Evolutionary conservation across 352 stramenopile species (phyloP).

Genomic region (Pelagophyceae sp.): DNA sequence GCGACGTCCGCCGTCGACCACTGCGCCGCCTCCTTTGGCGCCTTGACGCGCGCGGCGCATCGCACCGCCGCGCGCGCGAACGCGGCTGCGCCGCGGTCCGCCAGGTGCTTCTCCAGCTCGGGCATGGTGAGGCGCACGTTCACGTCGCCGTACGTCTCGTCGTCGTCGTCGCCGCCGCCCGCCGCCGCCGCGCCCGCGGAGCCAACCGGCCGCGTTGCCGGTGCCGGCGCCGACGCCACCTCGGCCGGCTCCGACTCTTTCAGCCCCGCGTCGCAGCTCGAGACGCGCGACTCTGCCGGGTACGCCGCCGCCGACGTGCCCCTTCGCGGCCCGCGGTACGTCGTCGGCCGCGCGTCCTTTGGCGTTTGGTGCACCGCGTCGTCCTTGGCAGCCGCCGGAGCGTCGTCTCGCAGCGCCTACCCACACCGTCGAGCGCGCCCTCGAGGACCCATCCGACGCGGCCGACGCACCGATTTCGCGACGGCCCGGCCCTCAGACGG

Average conservation of each 20-base stretch:
- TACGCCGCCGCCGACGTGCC: not conserved
- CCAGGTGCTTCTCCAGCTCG: not conserved
- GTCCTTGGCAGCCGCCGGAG: not conserved
- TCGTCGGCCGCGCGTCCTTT: not conserved
- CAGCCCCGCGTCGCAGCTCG: not conserved
- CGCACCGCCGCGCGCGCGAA: not conserved
- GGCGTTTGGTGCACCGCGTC: not conserved
- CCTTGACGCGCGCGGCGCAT: too few relatives aligned
- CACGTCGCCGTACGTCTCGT: not conserved
- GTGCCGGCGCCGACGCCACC: not conserved
- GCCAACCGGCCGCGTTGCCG: too few relatives aligned
- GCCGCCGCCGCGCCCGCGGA: not conserved
- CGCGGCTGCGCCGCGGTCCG: too few relatives aligned
- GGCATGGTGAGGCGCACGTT: not conserved
- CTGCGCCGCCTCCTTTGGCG: too few relatives aligned
- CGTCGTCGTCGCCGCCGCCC: not conserved
- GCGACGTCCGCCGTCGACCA: not conserved
- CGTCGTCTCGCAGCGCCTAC: too few relatives aligned
- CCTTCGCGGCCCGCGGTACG: not conserved
- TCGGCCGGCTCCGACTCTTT: not conserved
- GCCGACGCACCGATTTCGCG: not conserved
- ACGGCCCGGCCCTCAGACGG: not conserved
- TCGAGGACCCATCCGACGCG: too few relatives aligned
- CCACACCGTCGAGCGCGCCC: too few relatives aligned
- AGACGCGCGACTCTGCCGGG: not conserved